These are phyloP conservation scores for Cystobasidium tubakii DNA, from an alignment of 768 basidiomycete species.

Conservation along the genomic window DNA sequence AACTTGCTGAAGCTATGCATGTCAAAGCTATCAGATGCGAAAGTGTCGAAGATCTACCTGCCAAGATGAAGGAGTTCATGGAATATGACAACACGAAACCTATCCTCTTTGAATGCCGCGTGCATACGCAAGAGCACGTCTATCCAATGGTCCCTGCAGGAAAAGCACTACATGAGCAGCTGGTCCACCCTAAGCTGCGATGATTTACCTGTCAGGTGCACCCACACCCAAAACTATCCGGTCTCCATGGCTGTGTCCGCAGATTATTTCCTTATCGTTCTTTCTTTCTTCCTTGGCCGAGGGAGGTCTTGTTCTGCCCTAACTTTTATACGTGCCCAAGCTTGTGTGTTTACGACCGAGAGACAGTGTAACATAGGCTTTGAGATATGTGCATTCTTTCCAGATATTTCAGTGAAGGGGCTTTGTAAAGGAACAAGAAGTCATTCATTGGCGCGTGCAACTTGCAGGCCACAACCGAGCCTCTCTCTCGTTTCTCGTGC, in stretches of 20 bases:
- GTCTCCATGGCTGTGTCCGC: neutral
- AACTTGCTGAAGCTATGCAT: slow-evolving; percentile 81
- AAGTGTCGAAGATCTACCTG: slow-evolving; percentile 67
- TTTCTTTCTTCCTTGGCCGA: neutral
- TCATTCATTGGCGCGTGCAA: no score
- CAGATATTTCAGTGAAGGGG: no score
- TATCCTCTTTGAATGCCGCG: slow-evolving; percentile 81
- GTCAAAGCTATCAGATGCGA: slow-evolving; percentile 80
- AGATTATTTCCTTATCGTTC: neutral
- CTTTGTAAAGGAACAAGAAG: no score
- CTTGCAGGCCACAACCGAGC: no score
- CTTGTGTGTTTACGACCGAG: neutral
- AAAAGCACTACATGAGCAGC: slow-evolving; percentile 85
- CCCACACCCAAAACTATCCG: no score
- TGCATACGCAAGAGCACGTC: slow-evolving; percentile 55
- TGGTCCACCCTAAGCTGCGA: slow-evolving; percentile 60
- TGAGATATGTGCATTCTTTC: no score
- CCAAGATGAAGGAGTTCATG: slow-evolving; percentile 97
- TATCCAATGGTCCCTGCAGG: slow-evolving; percentile 65
- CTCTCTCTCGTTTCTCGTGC: no score
- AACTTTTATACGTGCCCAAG: neutral
- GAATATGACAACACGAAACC: slow-evolving; percentile 85
- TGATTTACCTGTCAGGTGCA: neutral
- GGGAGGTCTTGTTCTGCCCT: neutral
- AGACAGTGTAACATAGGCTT: neutral